Base-by-base conservation (phyloP, 768 basidiomycete species). In the Ephemerocybe angulata region DNA sequence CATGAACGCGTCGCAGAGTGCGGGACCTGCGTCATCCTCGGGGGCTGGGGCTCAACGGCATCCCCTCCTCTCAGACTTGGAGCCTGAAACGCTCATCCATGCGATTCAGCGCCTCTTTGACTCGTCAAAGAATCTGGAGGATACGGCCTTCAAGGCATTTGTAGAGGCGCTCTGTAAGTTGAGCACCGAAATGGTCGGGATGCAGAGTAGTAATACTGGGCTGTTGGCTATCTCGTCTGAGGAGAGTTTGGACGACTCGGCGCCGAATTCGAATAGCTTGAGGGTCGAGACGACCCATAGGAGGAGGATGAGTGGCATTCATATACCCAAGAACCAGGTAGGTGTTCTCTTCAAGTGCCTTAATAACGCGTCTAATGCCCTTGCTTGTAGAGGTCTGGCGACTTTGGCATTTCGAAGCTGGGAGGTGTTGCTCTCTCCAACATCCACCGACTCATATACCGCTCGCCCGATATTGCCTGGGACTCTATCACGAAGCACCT, bases 361-460 rank as follows among this genome's bases (percentile, higher is more conserved):
- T n/a, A n/a, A n/a, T n/a, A n/a, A n/a, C n/a, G n/a, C n/a, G n/a
- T n/a, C n/a, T n/a, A n/a, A n/a, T n/a, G n/a, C n/a, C n/a, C n/a
- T n/a, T n/a, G n/a, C n/a, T n/a, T n/a, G n/a, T n/a, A 93, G 90
- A 81, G 89, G n/a, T 81, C 88, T 0, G 91, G 90, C 0, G 96
- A 99, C 59, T 98, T 97, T 72, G 91, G 93, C n/a, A 86, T 98
- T 54, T 82, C 82, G 56, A 92, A 91, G 64, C 73, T 98, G 22
- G 89, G 93, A 8, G 81, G 83, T 1, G 86, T 96, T 10, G 80
- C 87, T 0, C 76, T 85, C 60, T 77, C 91, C 51, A 99, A 98
- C 64, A 86, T 97, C 24, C 85, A 90, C 65, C 85, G 96, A 3
- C 76, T 99, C 17, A 86, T 97, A 46, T 88, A 87, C 58, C 81